phyloP scores from a whole-genome alignment of 306 rosid genomes.

The Alnus glutinosa region DNA sequence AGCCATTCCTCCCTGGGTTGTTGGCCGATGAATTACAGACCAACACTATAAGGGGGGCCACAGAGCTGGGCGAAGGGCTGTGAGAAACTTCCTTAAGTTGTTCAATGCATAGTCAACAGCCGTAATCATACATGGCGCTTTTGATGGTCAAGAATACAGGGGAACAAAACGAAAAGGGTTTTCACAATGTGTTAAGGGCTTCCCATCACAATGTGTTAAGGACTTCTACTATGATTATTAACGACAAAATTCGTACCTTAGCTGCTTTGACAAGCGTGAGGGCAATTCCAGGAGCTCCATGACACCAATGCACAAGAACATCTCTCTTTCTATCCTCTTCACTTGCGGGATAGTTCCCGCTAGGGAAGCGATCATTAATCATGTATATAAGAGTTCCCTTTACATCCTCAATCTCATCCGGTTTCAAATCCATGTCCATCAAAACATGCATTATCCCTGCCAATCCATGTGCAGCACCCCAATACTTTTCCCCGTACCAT shows the following conservation, averaged over 20 bases:
- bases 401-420: slow-evolving; percentile 67
- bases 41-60: background rate
- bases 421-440: slow-evolving; percentile 70
- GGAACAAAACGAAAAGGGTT: background rate
- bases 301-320: slow-evolving; percentile 81
- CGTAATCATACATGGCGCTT: background rate
- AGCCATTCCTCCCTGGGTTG: background rate
- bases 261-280: slow-evolving; percentile 82
- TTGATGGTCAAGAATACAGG: slow-evolving; percentile 10
- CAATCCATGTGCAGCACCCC: slow-evolving; percentile 90
- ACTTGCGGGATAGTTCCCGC: slow-evolving; percentile 68
- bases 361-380: slow-evolving; percentile 48
- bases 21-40: background rate
- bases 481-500: slow-evolving; percentile 77
- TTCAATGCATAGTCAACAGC: background rate
- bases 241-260: slow-evolving; percentile 45
- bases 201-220: background rate
- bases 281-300: slow-evolving; percentile 81
- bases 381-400: slow-evolving; percentile 67
- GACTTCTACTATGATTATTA: background rate
- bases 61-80: too few relatives aligned
- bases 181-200: background rate
- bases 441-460: slow-evolving; percentile 79
- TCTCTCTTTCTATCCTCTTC: slow-evolving; percentile 59
- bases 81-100: background rate